Evolutionary conservation across 768 basidiomycete species (phyloP).

Genomic region (Xerocomellus intermedius): DNA sequence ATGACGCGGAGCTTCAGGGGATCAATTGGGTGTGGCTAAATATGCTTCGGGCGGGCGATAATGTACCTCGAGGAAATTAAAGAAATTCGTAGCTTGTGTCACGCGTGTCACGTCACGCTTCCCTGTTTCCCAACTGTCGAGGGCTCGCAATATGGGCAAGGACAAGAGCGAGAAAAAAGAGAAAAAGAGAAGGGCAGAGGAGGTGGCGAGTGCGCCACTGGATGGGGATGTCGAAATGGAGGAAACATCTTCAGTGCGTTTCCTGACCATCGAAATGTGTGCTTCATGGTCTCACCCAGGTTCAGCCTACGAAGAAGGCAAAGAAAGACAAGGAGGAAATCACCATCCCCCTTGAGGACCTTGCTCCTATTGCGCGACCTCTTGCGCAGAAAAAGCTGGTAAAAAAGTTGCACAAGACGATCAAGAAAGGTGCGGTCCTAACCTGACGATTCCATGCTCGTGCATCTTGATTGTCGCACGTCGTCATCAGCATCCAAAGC

Average conservation of each 20-base stretch:
- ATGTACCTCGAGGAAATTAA: constrained; percentile 34
- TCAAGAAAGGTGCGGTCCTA: constrained; percentile 72
- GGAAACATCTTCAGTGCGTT: constrained; percentile 35
- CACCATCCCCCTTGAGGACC: constrained; percentile 69
- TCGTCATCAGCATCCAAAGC: constrained; percentile 75
- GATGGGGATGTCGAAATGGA: constrained; percentile 50
- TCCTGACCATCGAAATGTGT: constrained; percentile 28
- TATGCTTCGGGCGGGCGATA: constrained; percentile 47
- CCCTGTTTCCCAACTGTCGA: neutral
- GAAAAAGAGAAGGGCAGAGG: constrained; percentile 58
- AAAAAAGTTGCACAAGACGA: constrained; percentile 92
- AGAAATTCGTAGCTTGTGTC: constrained; percentile 2
- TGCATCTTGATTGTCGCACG: neutral
- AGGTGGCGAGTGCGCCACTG: constrained; percentile 17
- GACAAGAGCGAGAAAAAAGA: constrained; percentile 78
- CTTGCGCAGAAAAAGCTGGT: constrained; percentile 90
- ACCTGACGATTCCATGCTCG: neutral
- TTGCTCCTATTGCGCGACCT: constrained; percentile 93
- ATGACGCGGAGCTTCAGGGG: constrained; percentile 75
- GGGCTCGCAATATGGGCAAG: constrained; percentile 51
- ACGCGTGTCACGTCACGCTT: constrained; percentile 23
- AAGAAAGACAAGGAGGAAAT: constrained; percentile 64
- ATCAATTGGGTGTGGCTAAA: constrained; percentile 68
- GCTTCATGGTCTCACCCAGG: constrained; percentile 15
- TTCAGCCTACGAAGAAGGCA: constrained; percentile 51